phyloP scores from a whole-genome alignment of 495 filamentous ascomycete genomes.

The Podospora didyma region DNA sequence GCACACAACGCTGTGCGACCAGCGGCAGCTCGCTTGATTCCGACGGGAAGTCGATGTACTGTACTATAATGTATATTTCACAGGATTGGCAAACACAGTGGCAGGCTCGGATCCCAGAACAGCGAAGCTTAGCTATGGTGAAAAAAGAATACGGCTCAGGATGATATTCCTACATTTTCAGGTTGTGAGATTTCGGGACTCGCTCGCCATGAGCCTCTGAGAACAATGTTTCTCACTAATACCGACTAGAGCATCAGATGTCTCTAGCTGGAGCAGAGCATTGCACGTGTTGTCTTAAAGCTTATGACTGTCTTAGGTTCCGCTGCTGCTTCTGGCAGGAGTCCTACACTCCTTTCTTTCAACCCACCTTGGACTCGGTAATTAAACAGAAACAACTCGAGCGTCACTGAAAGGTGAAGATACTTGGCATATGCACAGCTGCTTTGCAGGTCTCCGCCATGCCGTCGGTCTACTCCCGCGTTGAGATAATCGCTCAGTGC shows the following conservation, averaged over 20 bases:
- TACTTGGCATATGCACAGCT: neutral
- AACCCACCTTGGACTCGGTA: neutral
- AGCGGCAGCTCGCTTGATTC: neutral
- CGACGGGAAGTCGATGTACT: neutral
- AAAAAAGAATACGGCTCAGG: neutral
- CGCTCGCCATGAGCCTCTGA: neutral
- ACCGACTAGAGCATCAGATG: slow-evolving; percentile 9
- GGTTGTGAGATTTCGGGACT: neutral
- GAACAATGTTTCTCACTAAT: neutral
- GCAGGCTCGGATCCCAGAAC: neutral
- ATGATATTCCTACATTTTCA: neutral
- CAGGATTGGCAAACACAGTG: neutral
- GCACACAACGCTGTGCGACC: slow-evolving; percentile 16
- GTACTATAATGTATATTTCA: neutral
- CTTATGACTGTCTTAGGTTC: slow-evolving; percentile 18
- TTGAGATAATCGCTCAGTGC: neutral
- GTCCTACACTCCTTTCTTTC: neutral
- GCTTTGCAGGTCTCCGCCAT: neutral
- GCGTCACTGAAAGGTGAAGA: neutral
- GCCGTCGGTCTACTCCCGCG: neutral
- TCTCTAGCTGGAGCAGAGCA: slow-evolving; percentile 18
- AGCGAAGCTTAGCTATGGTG: neutral
- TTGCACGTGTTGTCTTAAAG: slow-evolving; percentile 24
- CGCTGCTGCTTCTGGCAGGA: neutral
- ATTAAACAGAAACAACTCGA: slow-evolving; percentile 20